phyloP scores from a whole-genome alignment of 139 green algal genomes.

The Chlamydomonas schloesseri region DNA sequence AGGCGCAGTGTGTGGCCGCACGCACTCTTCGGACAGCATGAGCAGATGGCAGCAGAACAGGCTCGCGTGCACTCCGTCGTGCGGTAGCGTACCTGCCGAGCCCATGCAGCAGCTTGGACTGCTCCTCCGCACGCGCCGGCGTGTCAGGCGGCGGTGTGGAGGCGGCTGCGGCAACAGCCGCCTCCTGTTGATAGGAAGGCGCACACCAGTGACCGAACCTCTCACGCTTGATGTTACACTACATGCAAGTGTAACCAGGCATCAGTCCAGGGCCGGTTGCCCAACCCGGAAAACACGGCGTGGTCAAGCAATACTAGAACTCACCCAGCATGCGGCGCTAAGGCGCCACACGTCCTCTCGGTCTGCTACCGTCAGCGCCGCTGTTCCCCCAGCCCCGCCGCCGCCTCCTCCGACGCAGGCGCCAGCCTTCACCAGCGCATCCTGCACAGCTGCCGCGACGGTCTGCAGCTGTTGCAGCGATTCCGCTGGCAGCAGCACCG shows the following conservation, averaged over 20 bases:
- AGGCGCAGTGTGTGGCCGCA: too few species aligned
- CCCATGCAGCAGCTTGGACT: neutral
- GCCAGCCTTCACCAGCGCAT: neutral
- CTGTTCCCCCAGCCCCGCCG: too few species aligned
- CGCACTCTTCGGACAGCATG: too few species aligned
- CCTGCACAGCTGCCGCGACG: neutral
- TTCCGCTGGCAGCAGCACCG: neutral
- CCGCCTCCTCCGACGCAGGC: too few species aligned
- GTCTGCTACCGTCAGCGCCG: neutral
- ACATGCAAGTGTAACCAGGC: too few species aligned
- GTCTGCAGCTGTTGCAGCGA: neutral
- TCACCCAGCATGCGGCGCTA: slow-evolving; percentile 7
- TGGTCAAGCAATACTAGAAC: too few species aligned
- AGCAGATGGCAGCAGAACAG: too few species aligned
- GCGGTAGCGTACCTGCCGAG: neutral
- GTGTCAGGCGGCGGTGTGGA: neutral
- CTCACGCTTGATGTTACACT: too few species aligned
- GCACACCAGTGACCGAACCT: neutral
- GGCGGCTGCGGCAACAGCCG: neutral
- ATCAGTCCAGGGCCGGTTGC: too few species aligned
- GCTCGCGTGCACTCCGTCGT: too few species aligned
- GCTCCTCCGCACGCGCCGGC: neutral
- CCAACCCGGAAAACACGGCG: too few species aligned
- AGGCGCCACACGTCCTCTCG: slow-evolving; percentile 31
- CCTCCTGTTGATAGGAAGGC: neutral